Base-by-base conservation (phyloP, 148 eudicot species). In the Chenopodium quinoa region DNA sequence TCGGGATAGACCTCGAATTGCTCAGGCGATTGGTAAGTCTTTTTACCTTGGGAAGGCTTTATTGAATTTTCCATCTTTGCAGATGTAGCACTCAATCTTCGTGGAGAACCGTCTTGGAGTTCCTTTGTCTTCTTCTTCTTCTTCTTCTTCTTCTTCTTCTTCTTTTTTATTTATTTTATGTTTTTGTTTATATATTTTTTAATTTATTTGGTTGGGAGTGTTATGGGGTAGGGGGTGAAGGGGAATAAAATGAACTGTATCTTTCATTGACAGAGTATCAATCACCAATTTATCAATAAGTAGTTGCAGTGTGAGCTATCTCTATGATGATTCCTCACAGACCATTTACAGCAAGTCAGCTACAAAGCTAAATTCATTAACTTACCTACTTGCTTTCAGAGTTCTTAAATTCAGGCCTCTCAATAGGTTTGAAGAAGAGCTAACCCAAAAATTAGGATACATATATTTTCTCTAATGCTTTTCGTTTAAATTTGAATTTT, bases 11-110 rank as follows among this genome's bases (percentile, higher is more conserved):
- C 95, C 98, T 72, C 86, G 90, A 71, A 88, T 94, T 81, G 88
- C 86, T 76, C 98, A 94, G 81, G 97, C 98, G 34, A 72, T 94
- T 73, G 93, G 98, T 94, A 89, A 73, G 87, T 80, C 80, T 84
- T 80, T 63, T 20, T 77, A 73, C 20, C 50, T 74, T 47, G 8
- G 12, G 2, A 48, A n/a, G 76, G 76, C 32, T 50, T 20, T 54
- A 13, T 52, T 13, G 16, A 19, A 10, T 9, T 50, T 60, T 1
- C 27, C 20, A 3, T 50, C 62, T 16, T 56, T 19, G 22, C 17
- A 7, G 62, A 6, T 67, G 34, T 50, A 29, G 68, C 29, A 9
- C 48, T 75, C 40, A 34, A 76, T 14, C 34, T 44, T 71, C 25
- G 1, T 70, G 52, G 68, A 12, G n/a, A 70, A 32, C 32, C 16